phyloP scores from a whole-genome alignment of 139 green algal species.

The Chlamydomonas sp. region DNA sequence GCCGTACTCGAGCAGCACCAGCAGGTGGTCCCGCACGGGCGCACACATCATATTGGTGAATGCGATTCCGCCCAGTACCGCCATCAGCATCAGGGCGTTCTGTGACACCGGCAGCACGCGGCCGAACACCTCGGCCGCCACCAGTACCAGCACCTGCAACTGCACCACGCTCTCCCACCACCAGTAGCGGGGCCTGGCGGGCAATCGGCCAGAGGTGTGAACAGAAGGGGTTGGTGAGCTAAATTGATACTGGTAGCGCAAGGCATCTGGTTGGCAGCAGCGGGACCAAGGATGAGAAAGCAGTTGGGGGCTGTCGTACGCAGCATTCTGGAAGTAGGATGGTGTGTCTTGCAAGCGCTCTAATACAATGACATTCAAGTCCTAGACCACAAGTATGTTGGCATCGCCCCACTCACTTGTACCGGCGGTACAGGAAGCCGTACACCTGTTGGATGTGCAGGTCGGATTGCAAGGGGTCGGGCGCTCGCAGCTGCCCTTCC shows the following conservation, averaged over 20 bases:
- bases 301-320: too few species aligned
- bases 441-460: neutral
- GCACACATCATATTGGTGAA: neutral
- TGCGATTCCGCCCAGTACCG: neutral
- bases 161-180: neutral
- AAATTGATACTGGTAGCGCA: too few species aligned
- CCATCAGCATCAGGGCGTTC: neutral
- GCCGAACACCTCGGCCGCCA: neutral
- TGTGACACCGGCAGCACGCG: neutral
- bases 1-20: neutral
- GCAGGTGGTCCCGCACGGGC: neutral
- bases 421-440: neutral
- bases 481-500: too few species aligned
- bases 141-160: neutral
- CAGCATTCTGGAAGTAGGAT: too few species aligned
- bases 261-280: too few species aligned
- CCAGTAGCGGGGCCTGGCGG: neutral
- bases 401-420: neutral
- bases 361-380: too few species aligned
- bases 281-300: too few species aligned
- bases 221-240: too few species aligned
- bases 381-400: too few species aligned
- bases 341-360: too few species aligned
- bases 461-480: neutral
- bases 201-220: neutral